Conservation (phyloP, 129 eudicot genomes). For the Ambrosia artemisiifolia region DNA sequence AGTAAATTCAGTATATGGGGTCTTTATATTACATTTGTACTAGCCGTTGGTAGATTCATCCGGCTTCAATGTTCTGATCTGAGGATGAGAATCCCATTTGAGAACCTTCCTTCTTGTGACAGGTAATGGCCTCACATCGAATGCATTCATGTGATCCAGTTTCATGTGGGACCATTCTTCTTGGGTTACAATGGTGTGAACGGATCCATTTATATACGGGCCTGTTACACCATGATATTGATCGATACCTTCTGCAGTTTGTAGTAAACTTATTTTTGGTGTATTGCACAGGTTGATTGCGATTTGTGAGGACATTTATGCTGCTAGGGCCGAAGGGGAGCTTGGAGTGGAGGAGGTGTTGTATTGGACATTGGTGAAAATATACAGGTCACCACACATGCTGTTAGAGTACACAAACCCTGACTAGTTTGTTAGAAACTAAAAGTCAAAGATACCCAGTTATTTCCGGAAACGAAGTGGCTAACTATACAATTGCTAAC, state of each 20-base stretch:
- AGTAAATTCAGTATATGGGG: constrained; percentile 66
- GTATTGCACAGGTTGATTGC: constrained; percentile 41
- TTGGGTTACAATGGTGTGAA: background rate
- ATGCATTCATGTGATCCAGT: background rate
- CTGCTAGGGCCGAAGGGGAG: constrained; percentile 63
- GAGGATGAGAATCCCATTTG: constrained; percentile 57
- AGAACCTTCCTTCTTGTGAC: constrained; percentile 60
- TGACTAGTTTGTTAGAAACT: constrained; percentile 27
- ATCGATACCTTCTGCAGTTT: background rate
- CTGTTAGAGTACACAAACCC: constrained; percentile 48
- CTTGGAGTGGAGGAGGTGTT: constrained; percentile 59
- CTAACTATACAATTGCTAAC: constrained; percentile 36
- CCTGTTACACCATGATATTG: background rate
- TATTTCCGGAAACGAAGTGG: background rate
- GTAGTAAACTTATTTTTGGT: constrained; percentile 12
- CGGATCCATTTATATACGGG: background rate
- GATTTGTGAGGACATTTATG: constrained; percentile 53
- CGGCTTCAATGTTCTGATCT: constrained; percentile 61
- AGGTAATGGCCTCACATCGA: constrained; percentile 23
- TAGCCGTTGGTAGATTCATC: constrained; percentile 58
- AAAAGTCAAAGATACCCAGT: background rate
- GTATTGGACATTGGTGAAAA: constrained; percentile 55
- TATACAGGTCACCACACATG: constrained; percentile 55
- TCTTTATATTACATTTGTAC: constrained; percentile 51
- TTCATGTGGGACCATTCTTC: background rate